These are phyloP conservation scores for Sporisorium exsertum DNA, from an alignment of 1,284 basidiomycete genomes.

Conservation along the genomic window DNA sequence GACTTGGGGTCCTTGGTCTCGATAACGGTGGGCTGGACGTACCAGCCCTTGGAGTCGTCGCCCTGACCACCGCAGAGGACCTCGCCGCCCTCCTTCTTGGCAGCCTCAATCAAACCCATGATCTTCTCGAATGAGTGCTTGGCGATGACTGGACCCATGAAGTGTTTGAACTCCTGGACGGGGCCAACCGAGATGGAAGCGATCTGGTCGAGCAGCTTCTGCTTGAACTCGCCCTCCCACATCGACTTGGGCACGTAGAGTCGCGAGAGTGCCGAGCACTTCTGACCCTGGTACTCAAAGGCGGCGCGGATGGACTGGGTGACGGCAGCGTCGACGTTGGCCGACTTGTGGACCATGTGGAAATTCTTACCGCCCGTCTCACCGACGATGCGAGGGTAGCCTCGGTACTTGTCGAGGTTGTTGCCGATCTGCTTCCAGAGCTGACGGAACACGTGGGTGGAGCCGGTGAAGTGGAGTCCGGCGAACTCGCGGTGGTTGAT, in stretches of 20 bases:
- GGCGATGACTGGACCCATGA: conserved; percentile 95
- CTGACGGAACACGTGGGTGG: conserved; percentile 85
- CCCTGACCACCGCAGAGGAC: conserved; percentile 84
- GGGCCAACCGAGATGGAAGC: conserved; percentile 87
- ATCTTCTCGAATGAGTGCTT: conserved; percentile 89
- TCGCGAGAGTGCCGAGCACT: conserved; percentile 94
- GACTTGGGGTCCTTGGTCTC: conserved; percentile 90
- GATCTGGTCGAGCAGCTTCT: conserved; percentile 80
- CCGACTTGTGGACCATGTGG: conserved; percentile 89
- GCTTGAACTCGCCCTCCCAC: conserved; percentile 90
- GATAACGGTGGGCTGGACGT: conserved; percentile 93
- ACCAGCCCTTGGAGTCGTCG: conserved; percentile 93
- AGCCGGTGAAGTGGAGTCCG: conserved; percentile 95
- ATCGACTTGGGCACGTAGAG: conserved; percentile 87
- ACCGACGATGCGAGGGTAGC: conserved; percentile 94
- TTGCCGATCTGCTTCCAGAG: conserved; percentile 95
- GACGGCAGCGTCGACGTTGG: conserved; percentile 88
- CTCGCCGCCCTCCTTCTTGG: conserved; percentile 88
- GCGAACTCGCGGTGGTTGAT: conserved; percentile 83
- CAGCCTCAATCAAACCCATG: conserved; percentile 84
- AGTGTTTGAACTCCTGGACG: conserved; percentile 83
- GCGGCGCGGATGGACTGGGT: conserved; percentile 87
- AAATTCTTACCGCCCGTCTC: conserved; percentile 97
- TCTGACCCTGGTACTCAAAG: conserved; percentile 98
- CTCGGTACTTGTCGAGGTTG: conserved; percentile 77